A percentile compares a stretch with the other conserved stretches of the same genome.
Conservation (phyloP, 2,329 filamentous ascomycete genomes). For the Botryotinia calthae region DNA sequence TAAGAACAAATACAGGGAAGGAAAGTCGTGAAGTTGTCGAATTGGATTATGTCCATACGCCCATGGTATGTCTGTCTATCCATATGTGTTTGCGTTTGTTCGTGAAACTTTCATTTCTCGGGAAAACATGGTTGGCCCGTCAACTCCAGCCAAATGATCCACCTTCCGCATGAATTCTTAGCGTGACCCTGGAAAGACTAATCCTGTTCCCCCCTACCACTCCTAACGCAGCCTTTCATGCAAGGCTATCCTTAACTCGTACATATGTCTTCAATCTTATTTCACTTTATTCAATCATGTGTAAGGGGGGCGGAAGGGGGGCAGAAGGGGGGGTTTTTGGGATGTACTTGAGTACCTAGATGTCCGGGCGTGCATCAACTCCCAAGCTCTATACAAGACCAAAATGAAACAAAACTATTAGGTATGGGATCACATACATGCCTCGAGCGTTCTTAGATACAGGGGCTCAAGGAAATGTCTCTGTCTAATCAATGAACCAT, state of each 20-base stretch:
- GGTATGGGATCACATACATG: not conserved
- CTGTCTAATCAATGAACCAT: not conserved
- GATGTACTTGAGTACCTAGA: not conserved
- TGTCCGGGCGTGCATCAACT: not conserved
- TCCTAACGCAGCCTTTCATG: not conserved
- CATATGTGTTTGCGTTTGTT: slow-evolving; percentile 6
- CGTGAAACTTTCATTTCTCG: slow-evolving; percentile 2
- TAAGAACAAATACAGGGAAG: not conserved
- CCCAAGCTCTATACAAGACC: not conserved
- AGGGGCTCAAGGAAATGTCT: not conserved
- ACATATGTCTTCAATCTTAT: not conserved
- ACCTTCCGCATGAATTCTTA: not conserved
- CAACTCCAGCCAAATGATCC: not conserved
- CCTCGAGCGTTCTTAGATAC: not conserved
- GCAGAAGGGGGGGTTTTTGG: not conserved
- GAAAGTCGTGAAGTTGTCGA: not conserved
- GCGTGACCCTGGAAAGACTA: not conserved
- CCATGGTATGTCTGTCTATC: not conserved
- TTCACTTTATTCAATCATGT: not conserved
- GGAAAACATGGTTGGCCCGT: slow-evolving; percentile 14
- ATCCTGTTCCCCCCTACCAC: not conserved
- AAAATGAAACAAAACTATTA: not conserved
- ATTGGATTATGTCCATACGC: not conserved
- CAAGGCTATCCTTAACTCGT: not conserved
- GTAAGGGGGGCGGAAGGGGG: not conserved